phyloP scores from a whole-genome alignment of 257 asterid genomes.

The Solanum habrochaites region DNA sequence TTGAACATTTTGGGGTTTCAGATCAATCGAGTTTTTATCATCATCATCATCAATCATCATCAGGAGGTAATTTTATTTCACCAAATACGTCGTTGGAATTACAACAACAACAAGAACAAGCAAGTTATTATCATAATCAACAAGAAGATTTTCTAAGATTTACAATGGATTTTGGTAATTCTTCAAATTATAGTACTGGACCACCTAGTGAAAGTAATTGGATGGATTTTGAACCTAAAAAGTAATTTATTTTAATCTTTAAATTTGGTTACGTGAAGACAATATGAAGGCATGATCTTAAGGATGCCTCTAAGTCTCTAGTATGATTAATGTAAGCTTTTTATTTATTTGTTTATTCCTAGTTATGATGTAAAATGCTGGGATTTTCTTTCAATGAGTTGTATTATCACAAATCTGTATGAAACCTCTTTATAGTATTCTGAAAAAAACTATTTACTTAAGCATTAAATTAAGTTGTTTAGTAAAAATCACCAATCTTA shows the following conservation, averaged over 20 bases:
- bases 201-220: not conserved
- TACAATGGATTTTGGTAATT: not conserved
- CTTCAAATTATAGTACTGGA: not conserved
- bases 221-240: not conserved
- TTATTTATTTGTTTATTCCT: not conserved
- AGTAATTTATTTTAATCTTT: not conserved
- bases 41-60: not conserved
- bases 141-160: not conserved
- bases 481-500: not conserved
- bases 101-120: not conserved
- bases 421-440: not conserved
- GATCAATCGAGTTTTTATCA: not conserved
- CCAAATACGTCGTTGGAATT: not conserved
- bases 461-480: not conserved
- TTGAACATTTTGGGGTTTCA: not conserved
- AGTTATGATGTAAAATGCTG: not conserved
- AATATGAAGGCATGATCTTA: not conserved
- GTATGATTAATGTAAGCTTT: not conserved
- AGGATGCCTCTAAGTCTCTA: not conserved
- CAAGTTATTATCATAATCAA: not conserved
- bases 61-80: not conserved
- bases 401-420: not conserved
- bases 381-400: not conserved
- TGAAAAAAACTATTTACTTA: too few relatives aligned
- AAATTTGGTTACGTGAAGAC: not conserved